phyloP scores from a whole-genome alignment of 768 basidiomycete species.

The Kwoniella heveanensis region DNA sequence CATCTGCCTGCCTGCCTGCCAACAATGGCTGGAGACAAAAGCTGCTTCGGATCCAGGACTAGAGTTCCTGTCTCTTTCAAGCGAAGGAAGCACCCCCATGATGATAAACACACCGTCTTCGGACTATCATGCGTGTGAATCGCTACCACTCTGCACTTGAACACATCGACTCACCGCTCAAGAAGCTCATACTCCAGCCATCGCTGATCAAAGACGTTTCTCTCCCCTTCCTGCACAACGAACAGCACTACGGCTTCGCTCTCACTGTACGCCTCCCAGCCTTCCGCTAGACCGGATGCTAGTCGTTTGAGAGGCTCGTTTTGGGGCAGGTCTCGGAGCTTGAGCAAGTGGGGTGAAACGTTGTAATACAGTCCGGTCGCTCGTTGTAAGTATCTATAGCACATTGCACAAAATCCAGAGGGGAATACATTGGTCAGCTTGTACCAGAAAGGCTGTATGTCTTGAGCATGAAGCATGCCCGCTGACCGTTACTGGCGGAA shows the following conservation, averaged over 20 bases:
- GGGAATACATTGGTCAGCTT: background rate
- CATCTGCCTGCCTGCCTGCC: too few relatives aligned
- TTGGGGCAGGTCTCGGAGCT: constrained; percentile 65
- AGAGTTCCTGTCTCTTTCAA: too few relatives aligned
- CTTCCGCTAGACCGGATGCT: constrained; percentile 74
- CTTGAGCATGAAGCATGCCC: too few relatives aligned
- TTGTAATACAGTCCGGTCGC: constrained; percentile 68
- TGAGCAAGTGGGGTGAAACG: constrained; percentile 43
- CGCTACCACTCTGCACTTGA: constrained; percentile 14
- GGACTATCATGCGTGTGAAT: too few relatives aligned
- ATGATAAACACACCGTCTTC: too few relatives aligned
- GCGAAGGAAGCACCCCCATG: too few relatives aligned
- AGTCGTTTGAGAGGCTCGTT: constrained; percentile 74
- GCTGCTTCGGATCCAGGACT: too few relatives aligned
- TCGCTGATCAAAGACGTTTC: constrained; percentile 93
- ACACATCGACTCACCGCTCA: constrained; percentile 63
- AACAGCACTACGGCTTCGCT: constrained; percentile 68
- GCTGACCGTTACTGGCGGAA: too few relatives aligned
- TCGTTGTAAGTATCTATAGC: constrained; percentile 66
- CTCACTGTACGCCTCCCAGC: constrained; percentile 69
- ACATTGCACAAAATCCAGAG: background rate
- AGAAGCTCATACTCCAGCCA: constrained; percentile 83
- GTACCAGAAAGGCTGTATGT: background rate
- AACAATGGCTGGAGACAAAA: too few relatives aligned
- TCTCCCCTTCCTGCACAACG: constrained; percentile 82